Conservation (phyloP, 1,284 basidiomycete genomes). For the Mycosarcoma maydis region DNA sequence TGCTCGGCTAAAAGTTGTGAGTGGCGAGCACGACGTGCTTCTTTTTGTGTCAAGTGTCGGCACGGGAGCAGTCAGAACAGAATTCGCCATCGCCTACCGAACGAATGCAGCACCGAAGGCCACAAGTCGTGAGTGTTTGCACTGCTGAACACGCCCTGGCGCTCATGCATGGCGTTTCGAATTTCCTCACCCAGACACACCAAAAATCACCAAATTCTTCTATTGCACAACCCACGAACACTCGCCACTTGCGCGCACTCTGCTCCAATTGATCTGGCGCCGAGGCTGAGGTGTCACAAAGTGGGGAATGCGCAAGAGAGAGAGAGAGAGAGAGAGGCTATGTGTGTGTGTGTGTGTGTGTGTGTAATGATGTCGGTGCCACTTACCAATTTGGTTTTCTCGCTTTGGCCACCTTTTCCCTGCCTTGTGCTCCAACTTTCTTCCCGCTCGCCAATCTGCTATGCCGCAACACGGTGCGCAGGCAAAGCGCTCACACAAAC, state of each 20-base stretch:
- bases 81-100: no score
- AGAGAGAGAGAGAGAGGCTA: no score
- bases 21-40: no score
- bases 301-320: no score
- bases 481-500: not conserved
- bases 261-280: not conserved
- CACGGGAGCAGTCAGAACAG: not conserved
- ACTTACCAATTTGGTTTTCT: not conserved
- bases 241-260: not conserved
- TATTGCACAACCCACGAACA: no score
- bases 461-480: no score
- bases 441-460: no score
- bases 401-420: slow-evolving; percentile 14
- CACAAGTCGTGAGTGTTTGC: no score
- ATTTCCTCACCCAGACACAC: not conserved
- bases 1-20: not conserved
- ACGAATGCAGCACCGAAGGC: no score
- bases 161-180: slow-evolving; percentile 14
- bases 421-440: not conserved
- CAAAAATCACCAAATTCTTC: no score
- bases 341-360: no score
- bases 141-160: not conserved
- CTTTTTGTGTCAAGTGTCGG: not conserved
- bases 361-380: no score
- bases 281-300: not conserved